phyloP scores from a whole-genome alignment of 2,329 filamentous ascomycete genomes.

The Aspergillus sp. region DNA sequence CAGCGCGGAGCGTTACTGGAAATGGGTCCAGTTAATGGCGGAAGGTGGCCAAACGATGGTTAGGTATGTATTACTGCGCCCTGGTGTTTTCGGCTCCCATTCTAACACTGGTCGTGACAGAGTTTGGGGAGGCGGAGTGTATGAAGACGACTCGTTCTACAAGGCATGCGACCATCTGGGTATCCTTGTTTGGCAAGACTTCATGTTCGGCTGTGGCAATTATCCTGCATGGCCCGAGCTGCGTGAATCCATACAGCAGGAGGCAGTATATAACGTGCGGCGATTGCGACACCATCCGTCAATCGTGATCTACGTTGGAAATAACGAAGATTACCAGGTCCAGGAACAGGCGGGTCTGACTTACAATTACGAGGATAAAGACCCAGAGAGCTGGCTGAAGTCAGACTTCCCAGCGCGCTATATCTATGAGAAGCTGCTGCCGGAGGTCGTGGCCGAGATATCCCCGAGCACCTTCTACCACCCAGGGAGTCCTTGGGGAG shows the following conservation, averaged over 20 bases:
- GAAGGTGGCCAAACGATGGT: slow-evolving; percentile 65
- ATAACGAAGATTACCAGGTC: slow-evolving; percentile 94
- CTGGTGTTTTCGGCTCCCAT: neutral
- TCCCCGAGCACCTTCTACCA: slow-evolving; percentile 70
- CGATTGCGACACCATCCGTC: slow-evolving; percentile 81
- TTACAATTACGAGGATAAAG: slow-evolving; percentile 76
- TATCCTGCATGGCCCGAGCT: slow-evolving; percentile 68
- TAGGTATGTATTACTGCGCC: slow-evolving; percentile 41
- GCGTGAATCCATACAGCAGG: slow-evolving; percentile 62
- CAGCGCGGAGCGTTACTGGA: slow-evolving; percentile 53
- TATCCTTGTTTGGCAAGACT: slow-evolving; percentile 85
- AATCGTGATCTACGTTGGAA: slow-evolving; percentile 85
- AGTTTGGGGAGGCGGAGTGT: slow-evolving; percentile 76
- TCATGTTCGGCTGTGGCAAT: slow-evolving; percentile 77
- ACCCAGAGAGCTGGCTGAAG: slow-evolving; percentile 79
- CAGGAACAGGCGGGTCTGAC: slow-evolving; percentile 70
- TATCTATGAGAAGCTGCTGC: slow-evolving; percentile 87
- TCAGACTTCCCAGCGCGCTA: slow-evolving; percentile 83
- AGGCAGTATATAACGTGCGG: slow-evolving; percentile 65
- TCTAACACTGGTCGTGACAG: slow-evolving; percentile 18
- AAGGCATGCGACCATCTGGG: slow-evolving; percentile 75
- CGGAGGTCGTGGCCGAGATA: slow-evolving; percentile 68
- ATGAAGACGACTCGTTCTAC: slow-evolving; percentile 73
- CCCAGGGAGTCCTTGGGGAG: slow-evolving; percentile 83
- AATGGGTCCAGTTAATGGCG: slow-evolving; percentile 62